Base-by-base conservation (phyloP, 257 asterid species). In the Paulownia fortunei region DNA sequence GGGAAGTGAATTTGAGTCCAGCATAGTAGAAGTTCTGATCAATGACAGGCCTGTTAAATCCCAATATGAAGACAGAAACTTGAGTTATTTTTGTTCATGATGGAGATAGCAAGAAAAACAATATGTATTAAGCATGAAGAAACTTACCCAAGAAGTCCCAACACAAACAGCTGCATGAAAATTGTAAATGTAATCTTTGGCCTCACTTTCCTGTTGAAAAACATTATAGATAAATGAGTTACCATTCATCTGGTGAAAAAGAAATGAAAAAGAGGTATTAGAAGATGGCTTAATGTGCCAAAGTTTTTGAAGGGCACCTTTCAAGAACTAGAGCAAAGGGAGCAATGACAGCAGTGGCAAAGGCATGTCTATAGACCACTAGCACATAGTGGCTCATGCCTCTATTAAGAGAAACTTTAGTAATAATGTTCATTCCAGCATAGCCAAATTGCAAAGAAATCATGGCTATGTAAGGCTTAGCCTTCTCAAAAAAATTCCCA, bases 301-400 rank as follows among this genome's bases (percentile, higher is more conserved):
- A 19, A 56, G 10, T 56, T 46, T 46, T 46, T 47, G 12, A 62
- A 34, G 23, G 67, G 19, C 15, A 92, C 98, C 97, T 91, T 84
- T 94, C 98, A 8, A 94, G 92, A 16, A 94, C 2, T 3, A 94
- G 69, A 2, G 97, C 98, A 67, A 94, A 92, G 18, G 98, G 97
- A 23, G 97, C 97, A 49, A 94, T 91, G 12, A 76, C 91, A 12
- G 92, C 91, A 34, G 98, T 89, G 65, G 98, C 98, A 75, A 94
- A 92, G 59, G 97, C 97, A 73, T 94, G 92, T 24, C 98, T 75
- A 73, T 94, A 94, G 41, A 91, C 97, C 11, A 94, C 98, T 5
- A 94, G 86, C 13, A 90, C 98, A 76, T 91, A 91, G 49, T 91
- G 97, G 80, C 98, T 93, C 96, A 91, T 91, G 60, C 98, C 98